Percentiles rank a stretch among this genome's conserved stretches.
phyloP scores from a whole-genome alignment of 805 yeast species.

The Metschnikowia baotianmanensis region DNA sequence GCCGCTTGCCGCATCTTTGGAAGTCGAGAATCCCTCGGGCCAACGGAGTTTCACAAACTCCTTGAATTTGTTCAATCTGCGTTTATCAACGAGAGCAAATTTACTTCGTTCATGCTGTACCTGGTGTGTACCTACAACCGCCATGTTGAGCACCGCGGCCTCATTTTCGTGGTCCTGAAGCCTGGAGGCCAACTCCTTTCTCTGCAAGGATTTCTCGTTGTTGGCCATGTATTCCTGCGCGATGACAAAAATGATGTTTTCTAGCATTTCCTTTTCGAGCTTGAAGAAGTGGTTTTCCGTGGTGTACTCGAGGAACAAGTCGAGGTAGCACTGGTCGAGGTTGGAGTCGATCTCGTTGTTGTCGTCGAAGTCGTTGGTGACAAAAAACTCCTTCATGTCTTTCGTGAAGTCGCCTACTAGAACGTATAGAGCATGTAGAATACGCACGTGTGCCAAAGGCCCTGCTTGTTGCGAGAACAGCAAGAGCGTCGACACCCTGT shows the following conservation, averaged over 20 bases:
- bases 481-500: slow-evolving; percentile 55
- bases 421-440: slow-evolving; percentile 64
- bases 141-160: slow-evolving; percentile 20
- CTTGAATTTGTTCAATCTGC: slow-evolving; percentile 51
- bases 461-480: slow-evolving; percentile 62
- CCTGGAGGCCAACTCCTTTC: slow-evolving; percentile 34
- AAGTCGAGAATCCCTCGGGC: slow-evolving; percentile 20
- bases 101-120: slow-evolving; percentile 27
- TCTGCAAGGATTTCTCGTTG: slow-evolving; percentile 36
- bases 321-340: slow-evolving; percentile 71
- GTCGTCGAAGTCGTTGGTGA: slow-evolving; percentile 44
- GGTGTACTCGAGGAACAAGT: slow-evolving; percentile 67
- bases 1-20: slow-evolving; percentile 11
- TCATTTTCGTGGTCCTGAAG: slow-evolving; percentile 35
- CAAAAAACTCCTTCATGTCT: slow-evolving; percentile 60
- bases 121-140: slow-evolving; percentile 14
- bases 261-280: slow-evolving; percentile 66
- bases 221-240: slow-evolving; percentile 44
- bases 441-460: slow-evolving; percentile 70
- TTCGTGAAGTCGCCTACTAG: slow-evolving; percentile 59
- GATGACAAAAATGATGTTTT: slow-evolving; percentile 46
- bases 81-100: slow-evolving; percentile 36
- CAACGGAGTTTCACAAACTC: slow-evolving; percentile 52
- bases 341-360: slow-evolving; percentile 45
- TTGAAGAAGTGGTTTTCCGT: slow-evolving; percentile 67